These are phyloP conservation scores for Paramarasmius palmivorus DNA, from an alignment of 1,284 basidiomycete species.

Conservation along the genomic window DNA sequence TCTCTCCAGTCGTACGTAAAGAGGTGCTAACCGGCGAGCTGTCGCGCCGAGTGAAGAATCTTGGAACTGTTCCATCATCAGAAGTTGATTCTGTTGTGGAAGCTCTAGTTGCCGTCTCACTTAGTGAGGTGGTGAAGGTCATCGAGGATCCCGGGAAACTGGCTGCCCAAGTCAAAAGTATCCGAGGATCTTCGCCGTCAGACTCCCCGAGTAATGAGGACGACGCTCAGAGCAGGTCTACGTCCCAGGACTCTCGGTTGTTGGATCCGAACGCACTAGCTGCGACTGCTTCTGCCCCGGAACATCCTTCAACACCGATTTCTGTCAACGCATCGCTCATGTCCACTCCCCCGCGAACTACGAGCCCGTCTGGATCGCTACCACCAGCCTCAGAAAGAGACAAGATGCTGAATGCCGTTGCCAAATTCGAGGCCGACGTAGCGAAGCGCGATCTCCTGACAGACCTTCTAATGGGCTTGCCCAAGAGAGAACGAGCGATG, in stretches of 20 bases:
- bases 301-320: slow-evolving; percentile 80
- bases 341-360: slow-evolving; percentile 77
- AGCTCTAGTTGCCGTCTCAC: slow-evolving; percentile 62
- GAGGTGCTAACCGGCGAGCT: slow-evolving; percentile 84
- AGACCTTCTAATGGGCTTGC: slow-evolving; percentile 79
- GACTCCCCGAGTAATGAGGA: slow-evolving; percentile 1
- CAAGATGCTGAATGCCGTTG: slow-evolving; percentile 68
- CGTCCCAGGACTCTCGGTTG: slow-evolving; percentile 64
- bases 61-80: slow-evolving; percentile 48
- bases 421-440: slow-evolving; percentile 64
- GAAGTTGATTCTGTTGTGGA: slow-evolving; percentile 71
- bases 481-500: slow-evolving; percentile 86
- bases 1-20: slow-evolving; percentile 82
- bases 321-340: slow-evolving; percentile 65
- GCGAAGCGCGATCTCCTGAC: slow-evolving; percentile 61
- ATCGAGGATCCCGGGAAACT: slow-evolving; percentile 72
- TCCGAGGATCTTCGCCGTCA: slow-evolving; percentile 32
- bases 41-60: slow-evolving; percentile 65
- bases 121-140: slow-evolving; percentile 73
- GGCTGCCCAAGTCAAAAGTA: slow-evolving; percentile 57
- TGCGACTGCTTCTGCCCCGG: slow-evolving; percentile 78
- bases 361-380: slow-evolving; percentile 76
- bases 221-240: slow-evolving; percentile 22
- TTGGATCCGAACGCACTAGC: slow-evolving; percentile 60
- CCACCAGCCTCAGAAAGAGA: slow-evolving; percentile 73